Conservation (phyloP, 352 stramenopile species). For the Pythium utonaiense region DNA sequence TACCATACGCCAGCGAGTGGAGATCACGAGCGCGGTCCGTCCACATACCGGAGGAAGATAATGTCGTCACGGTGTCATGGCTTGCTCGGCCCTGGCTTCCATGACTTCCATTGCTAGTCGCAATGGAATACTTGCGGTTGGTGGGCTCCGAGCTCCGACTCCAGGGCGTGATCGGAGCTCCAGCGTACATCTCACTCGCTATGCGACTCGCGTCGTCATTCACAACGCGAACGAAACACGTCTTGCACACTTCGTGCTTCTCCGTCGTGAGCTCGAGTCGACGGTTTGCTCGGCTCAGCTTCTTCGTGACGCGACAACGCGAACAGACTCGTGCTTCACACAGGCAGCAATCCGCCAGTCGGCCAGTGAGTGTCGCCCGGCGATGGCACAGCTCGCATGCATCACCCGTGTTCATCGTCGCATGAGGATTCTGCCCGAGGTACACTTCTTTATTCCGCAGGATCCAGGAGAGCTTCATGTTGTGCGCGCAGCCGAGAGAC, state of each 20-base stretch:
- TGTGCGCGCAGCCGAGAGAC: conserved; percentile 16
- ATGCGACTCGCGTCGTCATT: conserved; percentile 18
- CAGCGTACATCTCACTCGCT: conserved; percentile 12
- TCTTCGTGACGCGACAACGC: conserved; percentile 12
- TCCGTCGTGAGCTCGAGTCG: conserved; percentile 8
- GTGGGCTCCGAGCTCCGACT: neutral
- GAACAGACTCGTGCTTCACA: conserved; percentile 15
- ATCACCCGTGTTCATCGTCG: conserved; percentile 5
- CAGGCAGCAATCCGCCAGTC: conserved; percentile 8
- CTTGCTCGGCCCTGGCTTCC: neutral
- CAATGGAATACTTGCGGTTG: conserved; percentile 7
- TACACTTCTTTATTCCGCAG: conserved; percentile 30
- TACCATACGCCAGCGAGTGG: conserved; percentile 1
- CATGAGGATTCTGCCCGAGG: neutral
- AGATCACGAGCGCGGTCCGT: conserved; percentile 2
- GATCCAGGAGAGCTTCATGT: conserved; percentile 30
- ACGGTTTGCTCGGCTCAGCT: conserved; percentile 9
- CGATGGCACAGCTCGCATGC: conserved; percentile 11
- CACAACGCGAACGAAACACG: conserved; percentile 10
- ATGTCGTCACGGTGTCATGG: conserved; percentile 3
- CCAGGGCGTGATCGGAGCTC: conserved; percentile 13
- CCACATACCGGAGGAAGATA: conserved; percentile 4
- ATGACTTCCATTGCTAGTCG: neutral
- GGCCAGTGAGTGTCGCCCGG: conserved; percentile 8
- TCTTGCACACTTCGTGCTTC: conserved; percentile 17